Evolutionary conservation across 2,329 filamentous ascomycete genomes (phyloP).

Genomic region (Clonostachys solani): DNA sequence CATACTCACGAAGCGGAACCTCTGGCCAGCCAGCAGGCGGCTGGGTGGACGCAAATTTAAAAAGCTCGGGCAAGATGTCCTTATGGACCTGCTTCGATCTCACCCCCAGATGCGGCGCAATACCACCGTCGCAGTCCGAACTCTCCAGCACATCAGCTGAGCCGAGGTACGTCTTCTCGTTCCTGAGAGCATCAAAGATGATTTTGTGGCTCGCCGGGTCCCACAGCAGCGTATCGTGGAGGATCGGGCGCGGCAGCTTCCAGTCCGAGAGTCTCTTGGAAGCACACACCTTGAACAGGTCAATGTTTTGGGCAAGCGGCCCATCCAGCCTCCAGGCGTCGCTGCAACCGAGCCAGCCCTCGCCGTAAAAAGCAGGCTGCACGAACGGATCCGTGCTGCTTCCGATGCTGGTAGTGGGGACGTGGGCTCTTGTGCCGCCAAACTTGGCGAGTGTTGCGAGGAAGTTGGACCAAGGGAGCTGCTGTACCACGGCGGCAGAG

Average conservation of each 20-base stretch:
- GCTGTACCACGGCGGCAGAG: constrained; percentile 1
- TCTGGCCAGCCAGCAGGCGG: constrained; percentile 1
- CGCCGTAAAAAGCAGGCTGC: constrained; percentile 1
- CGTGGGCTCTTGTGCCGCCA: neutral
- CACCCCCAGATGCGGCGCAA: neutral
- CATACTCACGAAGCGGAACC: neutral
- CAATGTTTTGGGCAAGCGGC: constrained; percentile 1
- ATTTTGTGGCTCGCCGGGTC: constrained; percentile 1
- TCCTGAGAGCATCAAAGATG: constrained; percentile 1
- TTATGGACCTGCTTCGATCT: neutral
- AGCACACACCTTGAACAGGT: constrained; percentile 2
- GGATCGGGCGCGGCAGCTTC: neutral
- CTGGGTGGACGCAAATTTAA: constrained; percentile 1
- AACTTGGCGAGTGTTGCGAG: neutral
- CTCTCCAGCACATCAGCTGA: neutral
- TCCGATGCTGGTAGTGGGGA: constrained; percentile 1
- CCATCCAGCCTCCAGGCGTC: constrained; percentile 1
- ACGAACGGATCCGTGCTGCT: constrained; percentile 2
- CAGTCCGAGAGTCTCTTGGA: neutral
- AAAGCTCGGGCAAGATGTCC: constrained; percentile 1
- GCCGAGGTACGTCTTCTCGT: neutral
- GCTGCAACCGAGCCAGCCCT: neutral
- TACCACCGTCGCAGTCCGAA: neutral
- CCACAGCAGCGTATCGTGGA: constrained; percentile 1
- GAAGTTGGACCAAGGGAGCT: constrained; percentile 3